These are phyloP conservation scores for Tulasnella sp. DNA, from an alignment of 768 basidiomycete genomes.

Conservation along the genomic window DNA sequence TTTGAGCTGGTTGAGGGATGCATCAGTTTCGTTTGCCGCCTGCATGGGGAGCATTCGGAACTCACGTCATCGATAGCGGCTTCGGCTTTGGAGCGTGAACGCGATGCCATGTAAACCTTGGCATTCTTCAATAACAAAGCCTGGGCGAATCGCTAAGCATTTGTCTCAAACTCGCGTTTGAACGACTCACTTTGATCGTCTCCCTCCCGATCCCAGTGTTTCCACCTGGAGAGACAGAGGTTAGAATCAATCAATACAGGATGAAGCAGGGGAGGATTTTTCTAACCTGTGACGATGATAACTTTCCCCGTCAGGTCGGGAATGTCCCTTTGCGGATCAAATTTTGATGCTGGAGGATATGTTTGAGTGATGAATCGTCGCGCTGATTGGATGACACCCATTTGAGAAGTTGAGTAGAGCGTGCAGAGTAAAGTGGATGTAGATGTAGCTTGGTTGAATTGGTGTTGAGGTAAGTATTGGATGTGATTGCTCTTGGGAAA, in stretches of 20 bases:
- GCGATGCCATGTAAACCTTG: slow-evolving; percentile 31
- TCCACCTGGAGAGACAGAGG: slow-evolving; percentile 12
- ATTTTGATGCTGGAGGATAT: slow-evolving; percentile 15
- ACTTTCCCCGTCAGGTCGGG: slow-evolving; percentile 29
- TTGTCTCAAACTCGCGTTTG: too few relatives aligned
- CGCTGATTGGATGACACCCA: slow-evolving; percentile 4
- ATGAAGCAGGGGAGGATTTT: not conserved
- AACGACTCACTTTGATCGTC: slow-evolving; percentile 22
- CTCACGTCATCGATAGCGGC: slow-evolving; percentile 20
- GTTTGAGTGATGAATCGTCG: slow-evolving; percentile 9
- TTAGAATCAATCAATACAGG: not conserved
- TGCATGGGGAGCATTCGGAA: not conserved
- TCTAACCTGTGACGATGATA: slow-evolving; percentile 27
- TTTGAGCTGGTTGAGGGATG: slow-evolving; percentile 9
- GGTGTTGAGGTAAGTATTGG: not conserved
- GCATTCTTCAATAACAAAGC: slow-evolving; percentile 23
- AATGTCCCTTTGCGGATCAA: slow-evolving; percentile 21
- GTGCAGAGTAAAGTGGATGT: not conserved
- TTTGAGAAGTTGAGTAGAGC: not conserved
- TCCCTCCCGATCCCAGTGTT: slow-evolving; percentile 32
- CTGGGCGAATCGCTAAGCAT: not conserved
- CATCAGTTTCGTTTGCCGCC: not conserved
- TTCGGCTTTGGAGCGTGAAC: slow-evolving; percentile 15
- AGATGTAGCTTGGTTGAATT: not conserved
- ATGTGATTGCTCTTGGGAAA: not conserved